These are phyloP conservation scores for Artemisia annua DNA, from an alignment of 129 eudicot genomes.

Conservation along the genomic window DNA sequence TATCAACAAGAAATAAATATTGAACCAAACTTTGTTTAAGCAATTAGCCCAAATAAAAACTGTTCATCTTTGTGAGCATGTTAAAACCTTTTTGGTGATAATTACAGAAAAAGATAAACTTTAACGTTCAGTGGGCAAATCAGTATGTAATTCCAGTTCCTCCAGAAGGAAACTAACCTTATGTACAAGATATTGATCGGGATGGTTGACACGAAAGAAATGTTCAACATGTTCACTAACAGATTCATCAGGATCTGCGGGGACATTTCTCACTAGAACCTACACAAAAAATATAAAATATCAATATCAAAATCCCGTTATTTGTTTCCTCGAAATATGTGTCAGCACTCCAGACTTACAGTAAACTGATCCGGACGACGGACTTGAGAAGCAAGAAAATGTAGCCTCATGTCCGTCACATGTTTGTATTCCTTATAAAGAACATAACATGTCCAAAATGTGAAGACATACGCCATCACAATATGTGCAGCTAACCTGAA, in stretches of 20 bases:
- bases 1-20: background rate
- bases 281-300: constrained; percentile 35
- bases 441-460: constrained; percentile 76
- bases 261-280: constrained; percentile 94
- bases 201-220: constrained; percentile 94
- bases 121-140: background rate
- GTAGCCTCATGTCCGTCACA: constrained; percentile 62
- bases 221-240: constrained; percentile 88
- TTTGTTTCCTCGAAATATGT: background rate
- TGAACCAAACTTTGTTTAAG: background rate
- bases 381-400: constrained; percentile 59
- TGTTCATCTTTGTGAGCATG: background rate
- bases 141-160: background rate
- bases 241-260: constrained; percentile 90
- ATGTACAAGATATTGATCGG: constrained; percentile 76
- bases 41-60: background rate
- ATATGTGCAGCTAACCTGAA: constrained; percentile 77
- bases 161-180: constrained; percentile 46
- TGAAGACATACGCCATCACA: constrained; percentile 67
- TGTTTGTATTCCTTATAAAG: constrained; percentile 72
- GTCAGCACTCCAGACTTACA: constrained; percentile 44
- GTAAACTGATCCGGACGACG: constrained; percentile 89
- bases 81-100: background rate
- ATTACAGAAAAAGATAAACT: background rate
- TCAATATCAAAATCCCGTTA: background rate